Evolutionary conservation across 2,329 filamentous ascomycete species (phyloP).

Genomic region (Hymenoscyphus fraxineus): DNA sequence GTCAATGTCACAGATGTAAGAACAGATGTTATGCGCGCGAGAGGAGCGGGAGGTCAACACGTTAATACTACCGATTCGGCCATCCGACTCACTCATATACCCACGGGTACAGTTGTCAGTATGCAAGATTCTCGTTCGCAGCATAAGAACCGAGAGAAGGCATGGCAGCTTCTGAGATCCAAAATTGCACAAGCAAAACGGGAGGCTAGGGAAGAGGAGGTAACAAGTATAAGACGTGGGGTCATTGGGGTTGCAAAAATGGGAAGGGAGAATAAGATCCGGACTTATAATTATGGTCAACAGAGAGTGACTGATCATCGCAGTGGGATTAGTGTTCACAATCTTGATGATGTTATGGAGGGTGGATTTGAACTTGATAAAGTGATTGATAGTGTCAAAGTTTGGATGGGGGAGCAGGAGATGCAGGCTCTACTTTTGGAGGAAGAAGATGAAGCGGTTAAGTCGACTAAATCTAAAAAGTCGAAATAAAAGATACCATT

Average conservation of each 20-base stretch:
- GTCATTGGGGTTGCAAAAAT: conserved; percentile 77
- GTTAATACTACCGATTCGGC: conserved; percentile 98
- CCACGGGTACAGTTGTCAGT: conserved; percentile 79
- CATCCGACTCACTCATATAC: conserved; percentile 84
- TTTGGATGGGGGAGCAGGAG: conserved; percentile 64
- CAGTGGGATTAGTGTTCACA: conserved; percentile 61
- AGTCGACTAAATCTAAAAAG: conserved; percentile 11
- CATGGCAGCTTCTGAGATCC: conserved; percentile 80
- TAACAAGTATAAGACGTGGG: conserved; percentile 68
- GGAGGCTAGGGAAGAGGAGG: conserved; percentile 79
- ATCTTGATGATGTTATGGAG: conserved; percentile 61
- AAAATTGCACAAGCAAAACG: conserved; percentile 75
- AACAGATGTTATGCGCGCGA: conserved; percentile 84
- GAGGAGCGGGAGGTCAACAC: conserved; percentile 92
- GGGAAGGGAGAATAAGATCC: conserved; percentile 87
- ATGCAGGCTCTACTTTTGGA: conserved; percentile 56
- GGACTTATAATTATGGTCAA: conserved; percentile 70
- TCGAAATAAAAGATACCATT: conserved; percentile 17
- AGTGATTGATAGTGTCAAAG: conserved; percentile 65
- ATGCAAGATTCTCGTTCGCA: conserved; percentile 95
- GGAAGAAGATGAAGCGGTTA: conserved; percentile 36
- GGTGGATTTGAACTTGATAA: conserved; percentile 60
- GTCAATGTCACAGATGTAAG: conserved; percentile 79
- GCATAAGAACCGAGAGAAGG: conserved; percentile 79
- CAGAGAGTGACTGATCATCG: conserved; percentile 71